A percentile compares a stretch with the other conserved stretches of the same genome.
Evolutionary conservation across 345 rosid genomes (phyloP).

Genomic region (Citrus hindsii): DNA sequence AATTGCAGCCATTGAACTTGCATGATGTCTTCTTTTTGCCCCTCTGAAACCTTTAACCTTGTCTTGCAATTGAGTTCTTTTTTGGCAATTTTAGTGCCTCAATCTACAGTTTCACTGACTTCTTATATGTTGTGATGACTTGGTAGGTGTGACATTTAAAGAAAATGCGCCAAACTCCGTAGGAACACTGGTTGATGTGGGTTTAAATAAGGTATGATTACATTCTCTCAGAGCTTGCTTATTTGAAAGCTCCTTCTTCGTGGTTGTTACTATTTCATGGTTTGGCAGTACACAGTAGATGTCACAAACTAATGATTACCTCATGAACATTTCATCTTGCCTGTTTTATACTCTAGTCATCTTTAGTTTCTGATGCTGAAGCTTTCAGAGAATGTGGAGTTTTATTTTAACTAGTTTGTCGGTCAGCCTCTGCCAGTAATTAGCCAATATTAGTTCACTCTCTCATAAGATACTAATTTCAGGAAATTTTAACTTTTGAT

Average conservation of each 20-base stretch:
- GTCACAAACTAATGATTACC: neutral
- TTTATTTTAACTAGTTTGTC: neutral
- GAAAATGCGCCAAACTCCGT: conserved; percentile 44
- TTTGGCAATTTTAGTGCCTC: neutral
- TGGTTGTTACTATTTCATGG: neutral
- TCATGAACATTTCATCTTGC: neutral
- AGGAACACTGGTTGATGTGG: conserved; percentile 79
- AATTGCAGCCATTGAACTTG: neutral
- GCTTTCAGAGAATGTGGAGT: neutral
- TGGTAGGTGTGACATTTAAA: conserved; percentile 66
- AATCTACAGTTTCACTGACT: neutral
- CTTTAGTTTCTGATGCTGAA: neutral
- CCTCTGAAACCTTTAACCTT: neutral
- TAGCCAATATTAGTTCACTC: neutral
- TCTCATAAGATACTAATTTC: neutral
- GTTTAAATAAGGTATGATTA: conserved; percentile 66
- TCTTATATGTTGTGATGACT: conserved; percentile 15
- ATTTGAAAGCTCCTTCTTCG: neutral
- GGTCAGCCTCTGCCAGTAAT: neutral
- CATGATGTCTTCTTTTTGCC: neutral
- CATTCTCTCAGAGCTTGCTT: neutral
- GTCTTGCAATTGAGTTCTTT: neutral
- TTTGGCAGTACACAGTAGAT: neutral
- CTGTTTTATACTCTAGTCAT: neutral
- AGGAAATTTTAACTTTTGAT: conserved; percentile 12